Evolutionary conservation across 768 basidiomycete species (phyloP).

Genomic region (Leccinellum rugosiceps): DNA sequence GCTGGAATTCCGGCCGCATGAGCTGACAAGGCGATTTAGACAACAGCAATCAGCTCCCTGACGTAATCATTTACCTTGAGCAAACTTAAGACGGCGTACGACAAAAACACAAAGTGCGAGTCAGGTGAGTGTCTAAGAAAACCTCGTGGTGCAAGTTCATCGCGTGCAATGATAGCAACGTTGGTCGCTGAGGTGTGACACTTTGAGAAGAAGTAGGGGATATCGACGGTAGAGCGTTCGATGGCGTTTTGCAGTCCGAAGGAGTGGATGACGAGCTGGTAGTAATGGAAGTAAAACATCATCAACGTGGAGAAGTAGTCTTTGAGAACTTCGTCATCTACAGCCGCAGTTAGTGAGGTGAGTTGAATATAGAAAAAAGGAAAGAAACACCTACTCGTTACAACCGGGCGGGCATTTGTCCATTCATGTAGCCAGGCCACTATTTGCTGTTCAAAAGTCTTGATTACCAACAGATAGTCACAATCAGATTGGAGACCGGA

Average conservation of each 20-base stretch:
- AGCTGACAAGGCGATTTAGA: conserved; percentile 46
- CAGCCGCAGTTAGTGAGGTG: background rate
- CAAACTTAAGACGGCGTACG: conserved; percentile 90
- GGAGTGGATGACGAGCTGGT: conserved; percentile 86
- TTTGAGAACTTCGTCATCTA: conserved; percentile 27
- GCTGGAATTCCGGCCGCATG: conserved; percentile 78
- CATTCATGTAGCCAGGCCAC: conserved; percentile 58
- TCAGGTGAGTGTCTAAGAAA: conserved; percentile 84
- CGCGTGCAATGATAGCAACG: conserved; percentile 70
- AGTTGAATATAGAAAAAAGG: background rate
- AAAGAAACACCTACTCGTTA: conserved; percentile 17
- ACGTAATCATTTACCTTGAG: conserved; percentile 64
- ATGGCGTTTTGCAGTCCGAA: conserved; percentile 97
- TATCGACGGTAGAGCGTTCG: conserved; percentile 68
- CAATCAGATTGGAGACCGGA: conserved; percentile 82
- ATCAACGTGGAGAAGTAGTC: conserved; percentile 33
- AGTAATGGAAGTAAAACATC: conserved; percentile 82
- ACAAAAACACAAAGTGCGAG: conserved; percentile 85
- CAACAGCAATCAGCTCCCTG: background rate
- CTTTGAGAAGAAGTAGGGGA: conserved; percentile 81
- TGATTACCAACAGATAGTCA: conserved; percentile 82
- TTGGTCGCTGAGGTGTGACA: conserved; percentile 70
- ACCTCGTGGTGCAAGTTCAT: conserved; percentile 73
- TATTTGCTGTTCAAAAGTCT: conserved; percentile 80
- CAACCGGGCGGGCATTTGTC: conserved; percentile 22